Evolutionary conservation across 805 yeast genomes (phyloP).

Genomic region (Dipodascus geniculatus): DNA sequence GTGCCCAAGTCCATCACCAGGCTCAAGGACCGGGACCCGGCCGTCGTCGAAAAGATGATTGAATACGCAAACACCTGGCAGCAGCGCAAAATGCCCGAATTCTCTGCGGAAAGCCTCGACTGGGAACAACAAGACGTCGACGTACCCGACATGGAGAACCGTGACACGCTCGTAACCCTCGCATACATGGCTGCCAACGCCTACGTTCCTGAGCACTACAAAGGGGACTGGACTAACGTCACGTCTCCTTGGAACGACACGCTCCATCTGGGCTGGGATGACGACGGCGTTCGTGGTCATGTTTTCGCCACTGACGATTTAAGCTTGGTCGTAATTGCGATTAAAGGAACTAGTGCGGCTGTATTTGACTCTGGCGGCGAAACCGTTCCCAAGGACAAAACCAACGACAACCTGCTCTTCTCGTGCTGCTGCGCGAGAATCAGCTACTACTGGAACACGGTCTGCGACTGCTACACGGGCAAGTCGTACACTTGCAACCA

Average conservation of each 20-base stretch:
- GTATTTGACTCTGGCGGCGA: slow-evolving; percentile 43
- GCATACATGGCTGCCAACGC: slow-evolving; percentile 89
- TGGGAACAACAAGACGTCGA: slow-evolving; percentile 47
- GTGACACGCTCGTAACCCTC: slow-evolving; percentile 56
- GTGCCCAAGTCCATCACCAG: slow-evolving; percentile 23
- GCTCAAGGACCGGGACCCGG: slow-evolving; percentile 40
- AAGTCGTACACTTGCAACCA: slow-evolving; percentile 81
- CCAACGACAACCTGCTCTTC: slow-evolving; percentile 78
- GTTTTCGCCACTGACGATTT: slow-evolving; percentile 56
- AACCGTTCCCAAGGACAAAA: slow-evolving; percentile 69
- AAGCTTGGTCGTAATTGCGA: slow-evolving; percentile 55
- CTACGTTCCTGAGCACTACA: slow-evolving; percentile 63
- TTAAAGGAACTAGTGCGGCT: slow-evolving; percentile 89
- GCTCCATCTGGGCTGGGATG: slow-evolving; percentile 77
- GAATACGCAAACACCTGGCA: slow-evolving; percentile 36
- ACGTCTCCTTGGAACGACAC: slow-evolving; percentile 46
- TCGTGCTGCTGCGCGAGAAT: slow-evolving; percentile 95
- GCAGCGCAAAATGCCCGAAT: neutral
- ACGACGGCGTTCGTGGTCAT: slow-evolving; percentile 81
- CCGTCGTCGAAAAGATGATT: slow-evolving; percentile 54
- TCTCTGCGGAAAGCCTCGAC: slow-evolving; percentile 30
- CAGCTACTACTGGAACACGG: slow-evolving; percentile 85
- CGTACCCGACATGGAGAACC: slow-evolving; percentile 69
- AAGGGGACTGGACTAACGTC: slow-evolving; percentile 83
- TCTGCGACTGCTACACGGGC: slow-evolving; percentile 78